phyloP scores from a whole-genome alignment of 1,284 basidiomycete genomes.

The Omphalotus olearius region DNA sequence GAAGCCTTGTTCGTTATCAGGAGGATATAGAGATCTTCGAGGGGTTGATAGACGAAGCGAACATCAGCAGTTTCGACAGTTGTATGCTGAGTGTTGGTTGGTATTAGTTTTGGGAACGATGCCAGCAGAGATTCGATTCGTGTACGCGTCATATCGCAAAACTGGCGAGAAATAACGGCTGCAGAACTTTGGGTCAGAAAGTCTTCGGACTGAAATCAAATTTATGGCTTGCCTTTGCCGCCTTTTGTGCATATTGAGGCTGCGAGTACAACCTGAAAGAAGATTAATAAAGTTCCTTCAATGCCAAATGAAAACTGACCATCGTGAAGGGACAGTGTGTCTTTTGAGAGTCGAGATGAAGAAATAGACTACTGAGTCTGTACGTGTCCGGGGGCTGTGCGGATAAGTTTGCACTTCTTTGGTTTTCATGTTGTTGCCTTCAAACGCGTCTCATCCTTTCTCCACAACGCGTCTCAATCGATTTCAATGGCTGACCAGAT shows the following conservation, averaged over 20 bases:
- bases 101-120: slow-evolving; percentile 97
- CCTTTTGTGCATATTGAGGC: slow-evolving; percentile 93
- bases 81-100: slow-evolving; percentile 96
- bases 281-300: neutral
- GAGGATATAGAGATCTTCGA: slow-evolving; percentile 97
- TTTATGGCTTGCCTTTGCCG: slow-evolving; percentile 69
- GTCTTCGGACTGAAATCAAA: neutral
- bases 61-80: slow-evolving; percentile 91
- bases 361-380: neutral
- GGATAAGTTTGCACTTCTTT: too few relatives aligned
- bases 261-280: slow-evolving; percentile 80
- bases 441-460: too few relatives aligned
- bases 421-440: too few relatives aligned
- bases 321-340: neutral
- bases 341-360: too few relatives aligned
- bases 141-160: slow-evolving; percentile 89
- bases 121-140: slow-evolving; percentile 94
- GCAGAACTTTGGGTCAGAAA: slow-evolving; percentile 12
- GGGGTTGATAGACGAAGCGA: slow-evolving; percentile 96
- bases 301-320: neutral
- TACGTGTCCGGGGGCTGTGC: neutral
- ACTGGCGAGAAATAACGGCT: slow-evolving; percentile 97
- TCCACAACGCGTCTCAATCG: too few relatives aligned
- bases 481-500: slow-evolving; percentile 34
- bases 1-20: slow-evolving; percentile 98